Percentiles rank a stretch among this genome's conserved stretches.
These are phyloP conservation scores for Apiospora rasikravindrae DNA, from an alignment of 2,329 filamentous ascomycete species.

Conservation along the genomic window DNA sequence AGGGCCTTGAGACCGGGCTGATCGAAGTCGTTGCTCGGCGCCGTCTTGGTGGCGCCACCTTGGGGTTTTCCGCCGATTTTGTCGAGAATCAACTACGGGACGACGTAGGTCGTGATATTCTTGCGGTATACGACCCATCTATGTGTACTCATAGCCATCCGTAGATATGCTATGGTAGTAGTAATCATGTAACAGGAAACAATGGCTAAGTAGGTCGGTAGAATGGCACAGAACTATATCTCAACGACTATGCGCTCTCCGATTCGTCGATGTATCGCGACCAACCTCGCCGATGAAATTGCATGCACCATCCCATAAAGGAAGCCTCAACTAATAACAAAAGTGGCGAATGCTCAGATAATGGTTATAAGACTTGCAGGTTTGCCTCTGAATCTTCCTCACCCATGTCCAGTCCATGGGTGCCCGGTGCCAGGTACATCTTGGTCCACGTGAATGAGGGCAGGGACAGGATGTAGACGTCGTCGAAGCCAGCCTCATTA, in stretches of 20 bases:
- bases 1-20: constrained; percentile 57
- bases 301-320: not conserved
- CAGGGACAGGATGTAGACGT: constrained; percentile 66
- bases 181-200: not conserved
- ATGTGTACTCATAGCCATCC: not conserved
- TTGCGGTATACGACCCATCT: constrained; percentile 57
- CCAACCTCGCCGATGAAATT: not conserved
- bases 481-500: constrained; percentile 59
- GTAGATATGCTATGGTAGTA: too few species aligned
- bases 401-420: constrained; percentile 61
- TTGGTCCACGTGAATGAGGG: constrained; percentile 68
- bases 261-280: too few species aligned
- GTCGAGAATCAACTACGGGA: constrained; percentile 56
- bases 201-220: too few species aligned
- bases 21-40: constrained; percentile 55
- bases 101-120: constrained; percentile 56
- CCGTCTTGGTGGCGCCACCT: constrained; percentile 59
- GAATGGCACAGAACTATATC: too few species aligned
- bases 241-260: too few species aligned
- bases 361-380: constrained; percentile 28
- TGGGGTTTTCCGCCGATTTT: constrained; percentile 55
- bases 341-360: not conserved
- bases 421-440: constrained; percentile 52
- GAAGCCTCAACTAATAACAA: not conserved
- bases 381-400: constrained; percentile 51